Conservation (phyloP, 805 yeast genomes). For the Pachysolen tannophilus region DNA sequence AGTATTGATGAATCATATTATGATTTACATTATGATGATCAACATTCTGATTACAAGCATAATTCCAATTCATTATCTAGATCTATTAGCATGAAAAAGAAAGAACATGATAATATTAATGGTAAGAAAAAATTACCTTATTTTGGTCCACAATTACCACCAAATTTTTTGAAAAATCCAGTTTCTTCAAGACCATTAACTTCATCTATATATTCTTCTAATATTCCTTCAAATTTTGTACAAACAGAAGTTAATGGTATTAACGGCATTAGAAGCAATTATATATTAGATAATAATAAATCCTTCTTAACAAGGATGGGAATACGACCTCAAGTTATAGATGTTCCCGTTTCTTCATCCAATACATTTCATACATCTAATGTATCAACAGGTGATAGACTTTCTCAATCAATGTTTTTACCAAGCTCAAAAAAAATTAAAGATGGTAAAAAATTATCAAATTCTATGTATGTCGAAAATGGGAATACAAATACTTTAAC, state of each 20-base stretch:
- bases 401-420: not conserved
- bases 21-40: too few relatives aligned
- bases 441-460: not conserved
- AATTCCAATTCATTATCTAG: not conserved
- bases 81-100: too few relatives aligned
- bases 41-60: too few relatives aligned
- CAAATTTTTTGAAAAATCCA: not conserved
- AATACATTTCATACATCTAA: not conserved
- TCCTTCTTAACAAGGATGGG: conserved; percentile 4
- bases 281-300: conserved; percentile 5
- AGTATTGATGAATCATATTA: too few relatives aligned
- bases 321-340: conserved; percentile 5
- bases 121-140: not conserved
- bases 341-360: not conserved
- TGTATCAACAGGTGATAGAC: not conserved
- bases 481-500: conserved; percentile 2
- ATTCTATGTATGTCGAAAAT: not conserved
- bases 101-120: not conserved
- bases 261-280: too few relatives aligned
- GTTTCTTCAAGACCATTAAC: not conserved
- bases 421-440: not conserved
- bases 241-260: too few relatives aligned
- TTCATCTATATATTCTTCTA: not conserved
- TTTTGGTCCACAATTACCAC: conserved; percentile 8
- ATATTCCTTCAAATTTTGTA: too few relatives aligned